phyloP scores from a whole-genome alignment of 768 basidiomycete genomes.

The Leccinum subgranulosum region DNA sequence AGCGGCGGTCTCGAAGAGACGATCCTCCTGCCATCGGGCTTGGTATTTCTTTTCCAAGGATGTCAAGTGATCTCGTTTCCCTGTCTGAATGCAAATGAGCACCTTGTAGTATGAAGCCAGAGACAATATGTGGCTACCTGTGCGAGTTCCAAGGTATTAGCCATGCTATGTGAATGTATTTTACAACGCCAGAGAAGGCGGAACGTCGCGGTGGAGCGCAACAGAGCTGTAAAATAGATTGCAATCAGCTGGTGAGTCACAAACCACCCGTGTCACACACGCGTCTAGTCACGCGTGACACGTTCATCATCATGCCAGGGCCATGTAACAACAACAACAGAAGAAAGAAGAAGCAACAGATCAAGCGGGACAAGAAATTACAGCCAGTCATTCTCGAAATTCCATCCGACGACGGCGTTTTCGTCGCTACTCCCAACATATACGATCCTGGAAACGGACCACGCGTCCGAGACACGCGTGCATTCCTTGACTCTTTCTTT shows the following conservation, averaged over 20 bases:
- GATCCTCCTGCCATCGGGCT: slow-evolving; percentile 70
- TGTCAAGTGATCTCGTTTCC: slow-evolving; percentile 86
- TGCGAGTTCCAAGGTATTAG: slow-evolving; percentile 63
- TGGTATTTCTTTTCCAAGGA: slow-evolving; percentile 85
- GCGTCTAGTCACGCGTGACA: slow-evolving; percentile 33
- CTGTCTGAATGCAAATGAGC: slow-evolving; percentile 56
- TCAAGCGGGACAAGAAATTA: slow-evolving; percentile 33
- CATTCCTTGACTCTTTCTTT: slow-evolving; percentile 66
- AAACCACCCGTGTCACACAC: slow-evolving; percentile 27
- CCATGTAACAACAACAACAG: slow-evolving; percentile 50
- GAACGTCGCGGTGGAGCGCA: slow-evolving; percentile 16
- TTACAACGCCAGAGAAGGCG: slow-evolving; percentile 34
- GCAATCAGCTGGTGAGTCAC: slow-evolving; percentile 26
- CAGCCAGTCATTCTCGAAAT: not conserved
- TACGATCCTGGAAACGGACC: slow-evolving; percentile 79
- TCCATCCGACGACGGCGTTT: slow-evolving; percentile 8
- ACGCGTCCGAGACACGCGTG: slow-evolving; percentile 63
- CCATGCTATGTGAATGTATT: slow-evolving; percentile 38
- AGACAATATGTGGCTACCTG: slow-evolving; percentile 39
- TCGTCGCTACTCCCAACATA: slow-evolving; percentile 56
- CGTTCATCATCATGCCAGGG: slow-evolving; percentile 50
- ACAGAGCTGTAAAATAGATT: slow-evolving; percentile 27
- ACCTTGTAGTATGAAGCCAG: not conserved
- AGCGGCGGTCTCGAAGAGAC: slow-evolving; percentile 81
- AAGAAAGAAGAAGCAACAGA: slow-evolving; percentile 38